Base-by-base conservation (phyloP, 2,329 filamentous ascomycete species). In the Xylaria sp. region DNA sequence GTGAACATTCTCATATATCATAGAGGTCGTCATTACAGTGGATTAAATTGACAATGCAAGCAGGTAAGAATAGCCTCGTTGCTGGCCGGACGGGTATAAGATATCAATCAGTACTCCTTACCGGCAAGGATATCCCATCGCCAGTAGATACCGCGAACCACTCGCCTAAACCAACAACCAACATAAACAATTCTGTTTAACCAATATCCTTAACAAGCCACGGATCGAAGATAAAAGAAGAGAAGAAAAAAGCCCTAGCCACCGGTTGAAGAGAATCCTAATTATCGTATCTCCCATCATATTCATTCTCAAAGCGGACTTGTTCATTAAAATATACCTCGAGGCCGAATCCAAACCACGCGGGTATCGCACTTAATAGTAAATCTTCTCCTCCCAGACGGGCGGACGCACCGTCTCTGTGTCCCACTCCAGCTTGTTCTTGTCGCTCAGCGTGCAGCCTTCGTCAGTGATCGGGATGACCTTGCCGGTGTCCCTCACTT, bases 391-490 rank as follows among this genome's bases (percentile, higher is more conserved):
- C 54, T 71, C 68, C 68, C 68, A 71, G 5, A 71, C 57, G 1
- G 69, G 69, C 7, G 69, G 69, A 5, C 69, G 65, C 26, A 68
- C 68, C 2, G 61, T 45, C 47, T 70, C 67, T 5, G 67, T 68
- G 21, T 71, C 69, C 69, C 69, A 71, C 37, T 69, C 64, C 22
- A 71, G 46, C 54, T 69, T 70, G 70, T 86, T 86, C 75, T 91
- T 89, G 63, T 89, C 88, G 64, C 89, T 80, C 46, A 93, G 73
- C 45, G 75, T 80, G 41, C 88, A 88, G 17, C 87, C 88, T 61
- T 91, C 88, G 62, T 96, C 91, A 0, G 89, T 92, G 60, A 95
- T 93, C 1, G 87, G 84, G 24, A 91, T 89, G 26, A 90, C 81
- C 64, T 82, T 84, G 61, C 78, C 78, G 0, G 89, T 89, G 64